These are phyloP conservation scores for Vitis hybrid DNA, from an alignment of 177 flowering plant species.

Conservation along the genomic window DNA sequence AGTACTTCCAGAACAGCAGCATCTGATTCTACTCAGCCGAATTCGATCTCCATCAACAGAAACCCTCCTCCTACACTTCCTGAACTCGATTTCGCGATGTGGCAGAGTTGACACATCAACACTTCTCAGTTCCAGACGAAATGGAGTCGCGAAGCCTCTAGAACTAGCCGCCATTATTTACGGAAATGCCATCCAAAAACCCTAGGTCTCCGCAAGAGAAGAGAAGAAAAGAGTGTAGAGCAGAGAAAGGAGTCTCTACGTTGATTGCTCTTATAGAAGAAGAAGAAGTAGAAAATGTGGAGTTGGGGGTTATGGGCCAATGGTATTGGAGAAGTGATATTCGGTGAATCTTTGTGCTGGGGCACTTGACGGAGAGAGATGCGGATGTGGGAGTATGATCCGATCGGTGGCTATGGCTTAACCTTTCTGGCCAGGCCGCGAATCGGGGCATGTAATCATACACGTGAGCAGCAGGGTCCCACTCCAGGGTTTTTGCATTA, in stretches of 20 bases:
- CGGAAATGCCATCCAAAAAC: slow-evolving; percentile 26
- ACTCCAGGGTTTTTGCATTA: background rate
- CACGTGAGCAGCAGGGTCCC: slow-evolving; percentile 27
- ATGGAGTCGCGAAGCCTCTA: slow-evolving; percentile 39
- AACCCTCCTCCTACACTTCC: slow-evolving; percentile 19
- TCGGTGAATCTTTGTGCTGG: slow-evolving; percentile 14
- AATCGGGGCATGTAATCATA: slow-evolving; percentile 23
- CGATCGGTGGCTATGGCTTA: slow-evolving; percentile 13
- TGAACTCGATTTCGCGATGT: slow-evolving; percentile 12
- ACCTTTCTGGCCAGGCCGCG: slow-evolving; percentile 5
- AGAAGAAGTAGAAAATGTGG: background rate
- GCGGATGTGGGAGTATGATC: slow-evolving; percentile 7
- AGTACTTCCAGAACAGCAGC: slow-evolving; percentile 43
- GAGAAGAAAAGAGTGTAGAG: background rate
- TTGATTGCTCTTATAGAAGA: background rate
- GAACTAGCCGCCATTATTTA: slow-evolving; percentile 51
- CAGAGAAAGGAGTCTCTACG: background rate
- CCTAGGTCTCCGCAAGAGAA: background rate
- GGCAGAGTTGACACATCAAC: slow-evolving; percentile 5
- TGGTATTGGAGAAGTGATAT: slow-evolving; percentile 8
- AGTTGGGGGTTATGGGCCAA: slow-evolving; percentile 1
- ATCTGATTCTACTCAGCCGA: slow-evolving; percentile 20
- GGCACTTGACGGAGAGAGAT: slow-evolving; percentile 11
- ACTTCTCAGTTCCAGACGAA: slow-evolving; percentile 25
- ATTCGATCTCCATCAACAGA: slow-evolving; percentile 7